Base-by-base conservation (phyloP, 1,284 basidiomycete species). In the Apiotrichum gamsii region DNA sequence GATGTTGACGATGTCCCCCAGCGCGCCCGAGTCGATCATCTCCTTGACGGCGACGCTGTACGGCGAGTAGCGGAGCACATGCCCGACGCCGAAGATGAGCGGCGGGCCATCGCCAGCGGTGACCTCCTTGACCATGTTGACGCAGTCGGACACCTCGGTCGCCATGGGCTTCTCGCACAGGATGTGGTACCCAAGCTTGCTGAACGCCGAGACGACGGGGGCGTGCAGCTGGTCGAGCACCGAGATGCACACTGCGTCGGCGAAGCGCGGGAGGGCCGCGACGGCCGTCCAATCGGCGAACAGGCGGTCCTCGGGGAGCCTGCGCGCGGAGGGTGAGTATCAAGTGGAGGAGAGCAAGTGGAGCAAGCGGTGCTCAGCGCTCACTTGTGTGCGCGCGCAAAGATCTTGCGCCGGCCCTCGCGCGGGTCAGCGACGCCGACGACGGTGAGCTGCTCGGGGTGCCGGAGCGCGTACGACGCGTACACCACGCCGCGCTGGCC, bases 141-240 rank as follows among this genome's bases (percentile, higher is more conserved):
- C 68, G 53, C 87, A 86, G 53, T 87, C 85, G 41, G 77, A 74
- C 31, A 85, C 62, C 44, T 67, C 78, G 2, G 85, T 89, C 1
- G 87, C 85, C 84, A 91, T 87, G 0, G 87, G 88, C 66, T 90
- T 91, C 76, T 91, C 87, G 65, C 87, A 89, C 23, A 91, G 76
- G 47, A 91, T 85, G 62, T 89, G 81, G 64, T 90, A 90, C 1
- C 87, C 86, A 61, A 86, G 84, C 45, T 76, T 77, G 1, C 82
- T 81, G 68, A 89, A 90, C 0, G 82, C 84, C 8, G 79, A 61
- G 0, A 83, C 80, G 11, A 87, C 82, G 54, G 84, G 81, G 28
- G 78, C 75, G 62, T 90, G 87, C 77, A 87, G 77, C 35, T 78
- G 72, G 61, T 90, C 87, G 20, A 69, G 43, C 0, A 88, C 84